phyloP scores from a whole-genome alignment of 352 stramenopile genomes.

The Globisporangium emineosum region DNA sequence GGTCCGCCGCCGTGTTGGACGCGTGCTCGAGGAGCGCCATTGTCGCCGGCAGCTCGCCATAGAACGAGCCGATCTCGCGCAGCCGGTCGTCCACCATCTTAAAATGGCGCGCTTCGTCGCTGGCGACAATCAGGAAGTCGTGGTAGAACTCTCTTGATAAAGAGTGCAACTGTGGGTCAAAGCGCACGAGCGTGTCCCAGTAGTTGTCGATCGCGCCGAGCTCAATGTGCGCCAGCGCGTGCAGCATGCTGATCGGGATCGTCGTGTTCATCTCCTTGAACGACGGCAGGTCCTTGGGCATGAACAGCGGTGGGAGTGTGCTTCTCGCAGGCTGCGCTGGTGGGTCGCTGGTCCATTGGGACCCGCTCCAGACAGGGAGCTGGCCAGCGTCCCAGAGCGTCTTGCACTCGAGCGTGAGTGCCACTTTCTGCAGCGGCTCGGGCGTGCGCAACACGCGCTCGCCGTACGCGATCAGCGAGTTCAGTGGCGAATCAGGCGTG shows the following conservation, averaged over 20 bases:
- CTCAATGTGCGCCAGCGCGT: conserved; percentile 84
- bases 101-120: conserved; percentile 81
- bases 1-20: conserved; percentile 57
- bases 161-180: conserved; percentile 47
- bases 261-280: conserved; percentile 62
- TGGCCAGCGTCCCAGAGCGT: conserved; percentile 33
- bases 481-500: conserved; percentile 8
- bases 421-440: conserved; percentile 57
- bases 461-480: conserved; percentile 65
- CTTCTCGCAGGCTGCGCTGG: conserved; percentile 50
- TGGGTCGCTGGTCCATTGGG: conserved; percentile 34
- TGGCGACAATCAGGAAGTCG: conserved; percentile 69
- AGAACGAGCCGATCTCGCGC: conserved; percentile 54
- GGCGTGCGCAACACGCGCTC: conserved; percentile 48
- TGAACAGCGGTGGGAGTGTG: conserved; percentile 39
- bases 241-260: conserved; percentile 74
- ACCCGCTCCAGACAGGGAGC: conserved; percentile 36
- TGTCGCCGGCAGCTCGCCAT: conserved; percentile 66
- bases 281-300: conserved; percentile 70
- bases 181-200: conserved; percentile 84
- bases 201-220: conserved; percentile 87
- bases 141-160: conserved; percentile 64
- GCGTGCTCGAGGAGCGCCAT: conserved; percentile 68
- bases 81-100: conserved; percentile 67
- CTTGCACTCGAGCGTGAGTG: conserved; percentile 58